Conservation (phyloP, 805 yeast species). For the Hyphopichia homilentoma region DNA sequence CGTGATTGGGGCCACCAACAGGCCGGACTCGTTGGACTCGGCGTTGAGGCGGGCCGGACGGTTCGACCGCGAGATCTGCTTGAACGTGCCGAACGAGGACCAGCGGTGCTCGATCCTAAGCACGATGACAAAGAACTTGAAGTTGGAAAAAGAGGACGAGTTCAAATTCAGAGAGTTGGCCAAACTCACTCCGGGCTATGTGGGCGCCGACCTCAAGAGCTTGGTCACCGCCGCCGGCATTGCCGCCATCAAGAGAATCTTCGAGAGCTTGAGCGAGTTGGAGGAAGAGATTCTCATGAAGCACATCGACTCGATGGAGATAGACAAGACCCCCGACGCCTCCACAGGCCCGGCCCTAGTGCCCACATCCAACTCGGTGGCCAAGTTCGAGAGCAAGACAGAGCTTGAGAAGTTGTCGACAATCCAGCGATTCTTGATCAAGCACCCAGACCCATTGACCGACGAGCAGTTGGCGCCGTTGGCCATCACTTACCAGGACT, state of each 20-base stretch:
- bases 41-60: slow-evolving; percentile 96
- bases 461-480: slow-evolving; percentile 72
- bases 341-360: slow-evolving; percentile 2
- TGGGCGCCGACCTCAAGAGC: slow-evolving; percentile 95
- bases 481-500: slow-evolving; percentile 75
- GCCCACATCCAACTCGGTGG: slow-evolving; percentile 7
- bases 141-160: slow-evolving; percentile 52
- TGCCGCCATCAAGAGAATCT: slow-evolving; percentile 88
- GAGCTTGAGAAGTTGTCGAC: slow-evolving; percentile 47
- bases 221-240: slow-evolving; percentile 94
- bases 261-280: slow-evolving; percentile 50
- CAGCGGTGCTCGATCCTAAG: slow-evolving; percentile 73
- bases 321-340: slow-evolving; percentile 16
- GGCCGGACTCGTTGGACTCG: slow-evolving; percentile 93
- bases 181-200: slow-evolving; percentile 93
- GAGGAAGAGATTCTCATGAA: slow-evolving; percentile 25
- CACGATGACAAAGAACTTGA: slow-evolving; percentile 66
- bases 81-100: slow-evolving; percentile 89
- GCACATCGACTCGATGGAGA: slow-evolving; percentile 27
- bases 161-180: slow-evolving; percentile 75
- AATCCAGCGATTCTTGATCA: slow-evolving; percentile 65
- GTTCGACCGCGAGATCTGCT: slow-evolving; percentile 90
- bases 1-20: slow-evolving; percentile 92
- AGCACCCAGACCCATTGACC: slow-evolving; percentile 78
- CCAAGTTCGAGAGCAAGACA: slow-evolving; percentile 29